Percentiles rank a stretch among this genome's conserved stretches.
phyloP scores from a whole-genome alignment of 2,329 filamentous ascomycete species.

The Pseudogymnoascus sp. region DNA sequence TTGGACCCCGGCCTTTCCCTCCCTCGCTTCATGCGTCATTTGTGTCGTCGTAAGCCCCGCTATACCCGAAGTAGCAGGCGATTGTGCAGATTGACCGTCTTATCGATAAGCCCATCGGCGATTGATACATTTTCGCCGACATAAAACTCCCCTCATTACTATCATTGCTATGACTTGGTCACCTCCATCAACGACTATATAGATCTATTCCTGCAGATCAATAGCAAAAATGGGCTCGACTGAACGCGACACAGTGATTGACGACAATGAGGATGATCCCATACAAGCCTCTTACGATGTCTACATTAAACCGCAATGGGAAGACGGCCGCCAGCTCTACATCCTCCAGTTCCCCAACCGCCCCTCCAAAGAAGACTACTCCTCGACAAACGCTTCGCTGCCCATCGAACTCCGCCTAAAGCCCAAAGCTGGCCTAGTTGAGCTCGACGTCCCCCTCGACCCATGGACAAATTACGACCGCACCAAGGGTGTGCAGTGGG shows the following conservation, averaged over 20 bases:
- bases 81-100: background rate
- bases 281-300: slow-evolving; percentile 73
- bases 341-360: slow-evolving; percentile 88
- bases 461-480: slow-evolving; percentile 67
- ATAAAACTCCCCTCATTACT: slow-evolving; percentile 8
- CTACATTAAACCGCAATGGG: slow-evolving; percentile 70
- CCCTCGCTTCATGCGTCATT: slow-evolving; percentile 2
- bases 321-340: slow-evolving; percentile 58
- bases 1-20: background rate
- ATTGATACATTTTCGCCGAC: slow-evolving; percentile 8
- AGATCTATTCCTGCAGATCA: background rate
- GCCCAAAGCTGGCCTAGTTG: slow-evolving; percentile 71
- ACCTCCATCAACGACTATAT: background rate
- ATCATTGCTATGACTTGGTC: background rate
- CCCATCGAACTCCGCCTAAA: slow-evolving; percentile 78
- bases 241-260: background rate
- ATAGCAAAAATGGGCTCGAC: slow-evolving; percentile 4
- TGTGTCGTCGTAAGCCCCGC: slow-evolving; percentile 7
- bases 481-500: slow-evolving; percentile 75
- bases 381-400: slow-evolving; percentile 44
- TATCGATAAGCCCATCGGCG: slow-evolving; percentile 8
- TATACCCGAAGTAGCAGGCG: background rate
- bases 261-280: slow-evolving; percentile 48
- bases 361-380: slow-evolving; percentile 51
- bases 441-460: slow-evolving; percentile 83